Conservation (phyloP, 306 rosid species). For the Alnus glutinosa region DNA sequence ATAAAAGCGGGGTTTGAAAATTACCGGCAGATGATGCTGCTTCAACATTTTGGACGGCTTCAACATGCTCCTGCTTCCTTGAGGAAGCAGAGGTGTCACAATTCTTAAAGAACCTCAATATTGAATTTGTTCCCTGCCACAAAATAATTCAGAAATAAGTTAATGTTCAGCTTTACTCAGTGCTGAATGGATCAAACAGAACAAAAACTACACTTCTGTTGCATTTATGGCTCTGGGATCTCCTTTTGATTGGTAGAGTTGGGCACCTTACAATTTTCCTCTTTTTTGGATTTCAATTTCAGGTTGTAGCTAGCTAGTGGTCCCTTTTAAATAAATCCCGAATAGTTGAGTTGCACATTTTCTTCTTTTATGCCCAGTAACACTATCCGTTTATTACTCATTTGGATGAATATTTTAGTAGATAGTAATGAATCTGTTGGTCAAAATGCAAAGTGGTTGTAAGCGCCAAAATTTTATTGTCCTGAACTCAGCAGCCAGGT, state of each 20-base stretch:
- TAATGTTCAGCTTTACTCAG: neutral
- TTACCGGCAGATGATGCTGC: slow-evolving; percentile 40
- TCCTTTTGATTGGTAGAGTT: neutral
- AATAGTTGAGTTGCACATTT: neutral
- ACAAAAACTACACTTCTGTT: neutral
- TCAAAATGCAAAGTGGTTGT: neutral
- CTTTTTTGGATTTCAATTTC: neutral
- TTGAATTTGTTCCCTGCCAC: slow-evolving; percentile 66
- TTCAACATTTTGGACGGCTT: slow-evolving; percentile 40
- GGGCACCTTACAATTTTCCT: neutral
- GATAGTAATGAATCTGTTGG: neutral
- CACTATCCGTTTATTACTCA: neutral
- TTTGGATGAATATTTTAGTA: neutral
- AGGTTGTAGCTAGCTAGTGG: neutral
- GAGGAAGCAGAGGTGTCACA: slow-evolving; percentile 39
- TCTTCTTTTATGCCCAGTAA: too few relatives aligned
- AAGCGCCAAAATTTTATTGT: neutral
- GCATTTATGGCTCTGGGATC: neutral
- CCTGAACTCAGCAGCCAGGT: neutral
- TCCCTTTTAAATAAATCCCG: neutral
- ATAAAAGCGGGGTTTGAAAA: slow-evolving; percentile 18
- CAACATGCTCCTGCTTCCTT: slow-evolving; percentile 44
- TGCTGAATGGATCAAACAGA: neutral
- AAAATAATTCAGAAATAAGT: neutral
- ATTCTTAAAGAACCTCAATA: slow-evolving; percentile 60